Conservation (phyloP, 1,139 yeast species). For the Candida dubliniensis region DNA sequence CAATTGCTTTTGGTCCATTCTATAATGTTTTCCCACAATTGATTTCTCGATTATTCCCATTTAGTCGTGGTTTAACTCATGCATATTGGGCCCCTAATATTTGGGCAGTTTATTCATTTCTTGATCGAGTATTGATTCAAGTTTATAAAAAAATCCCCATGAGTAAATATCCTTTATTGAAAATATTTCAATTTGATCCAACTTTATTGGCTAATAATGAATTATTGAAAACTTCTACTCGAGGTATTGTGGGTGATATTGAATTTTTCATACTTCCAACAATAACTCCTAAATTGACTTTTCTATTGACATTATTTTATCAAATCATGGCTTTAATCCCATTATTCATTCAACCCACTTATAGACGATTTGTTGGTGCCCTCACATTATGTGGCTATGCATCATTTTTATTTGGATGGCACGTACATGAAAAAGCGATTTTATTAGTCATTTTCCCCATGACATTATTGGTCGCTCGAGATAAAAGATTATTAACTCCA, state of each 20-base stretch:
- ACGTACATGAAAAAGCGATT: conserved; percentile 96
- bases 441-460: conserved; percentile 87
- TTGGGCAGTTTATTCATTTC: conserved; percentile 91
- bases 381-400: conserved; percentile 89
- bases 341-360: conserved; percentile 70
- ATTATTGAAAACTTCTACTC: conserved; percentile 53
- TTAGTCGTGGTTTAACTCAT: conserved; percentile 92
- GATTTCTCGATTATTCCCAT: conserved; percentile 76
- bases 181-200: conserved; percentile 36
- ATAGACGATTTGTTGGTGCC: conserved; percentile 77
- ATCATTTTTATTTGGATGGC: conserved; percentile 96
- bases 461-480: conserved; percentile 70
- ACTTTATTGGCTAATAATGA: conserved; percentile 23
- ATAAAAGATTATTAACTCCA: conserved; percentile 68
- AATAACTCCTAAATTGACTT: conserved; percentile 75
- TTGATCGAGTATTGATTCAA: conserved; percentile 71
- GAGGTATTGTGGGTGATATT: conserved; percentile 92
- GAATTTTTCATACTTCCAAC: conserved; percentile 78
- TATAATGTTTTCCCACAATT: conserved; percentile 66
- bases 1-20: conserved; percentile 81
- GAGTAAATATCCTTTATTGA: conserved; percentile 35
- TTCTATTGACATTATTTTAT: conserved; percentile 74
- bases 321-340: conserved; percentile 80
- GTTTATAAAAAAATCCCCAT: conserved; percentile 48
- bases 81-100: conserved; percentile 99